Conservation (phyloP, 805 yeast species). For the Saturnispora sekii region DNA sequence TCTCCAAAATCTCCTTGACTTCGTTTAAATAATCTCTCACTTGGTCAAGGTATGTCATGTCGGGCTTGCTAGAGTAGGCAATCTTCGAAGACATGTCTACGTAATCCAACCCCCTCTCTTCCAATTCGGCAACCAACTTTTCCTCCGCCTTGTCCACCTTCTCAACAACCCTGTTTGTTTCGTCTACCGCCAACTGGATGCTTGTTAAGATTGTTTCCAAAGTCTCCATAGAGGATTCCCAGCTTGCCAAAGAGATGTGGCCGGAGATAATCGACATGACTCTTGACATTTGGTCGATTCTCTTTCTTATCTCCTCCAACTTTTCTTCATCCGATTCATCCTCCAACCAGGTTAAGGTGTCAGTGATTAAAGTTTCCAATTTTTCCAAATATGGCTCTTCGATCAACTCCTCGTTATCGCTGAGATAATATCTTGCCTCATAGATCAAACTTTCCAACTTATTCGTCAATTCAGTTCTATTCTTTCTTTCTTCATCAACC, state of each 20-base stretch:
- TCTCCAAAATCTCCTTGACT: constrained; percentile 22
- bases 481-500: constrained; percentile 45
- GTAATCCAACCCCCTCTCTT: constrained; percentile 4
- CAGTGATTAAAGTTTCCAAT: constrained; percentile 32
- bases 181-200: constrained; percentile 3
- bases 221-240: constrained; percentile 30
- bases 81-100: background rate
- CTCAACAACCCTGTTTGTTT: constrained; percentile 1
- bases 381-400: constrained; percentile 32
- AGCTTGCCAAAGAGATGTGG: constrained; percentile 3
- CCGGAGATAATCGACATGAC: background rate
- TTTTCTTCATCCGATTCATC: constrained; percentile 50
- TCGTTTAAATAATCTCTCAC: constrained; percentile 4
- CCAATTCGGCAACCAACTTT: constrained; percentile 17
- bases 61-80: constrained; percentile 1
- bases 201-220: constrained; percentile 35
- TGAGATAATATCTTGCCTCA: constrained; percentile 57
- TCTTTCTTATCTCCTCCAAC: constrained; percentile 30
- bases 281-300: constrained; percentile 19
- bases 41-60: background rate
- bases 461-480: constrained; percentile 52
- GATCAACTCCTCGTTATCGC: constrained; percentile 40
- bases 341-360: constrained; percentile 69
- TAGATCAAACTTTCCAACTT: constrained; percentile 43
- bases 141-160: constrained; percentile 27